Evolutionary conservation across 2,329 filamentous ascomycete species (phyloP).

Genomic region (Bipolaris victoriae): DNA sequence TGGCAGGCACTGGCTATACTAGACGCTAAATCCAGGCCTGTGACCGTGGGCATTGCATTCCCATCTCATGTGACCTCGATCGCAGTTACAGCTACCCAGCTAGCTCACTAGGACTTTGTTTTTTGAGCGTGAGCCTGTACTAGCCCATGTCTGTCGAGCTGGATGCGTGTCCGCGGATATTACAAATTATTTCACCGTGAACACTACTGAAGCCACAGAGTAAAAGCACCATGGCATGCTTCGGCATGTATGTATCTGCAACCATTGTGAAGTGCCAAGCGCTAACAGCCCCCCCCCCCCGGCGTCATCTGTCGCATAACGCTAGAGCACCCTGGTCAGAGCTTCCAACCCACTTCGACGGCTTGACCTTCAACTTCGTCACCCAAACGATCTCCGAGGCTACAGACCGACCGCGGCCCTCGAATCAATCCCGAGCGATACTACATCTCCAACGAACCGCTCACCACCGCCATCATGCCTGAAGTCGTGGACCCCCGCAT

Average conservation of each 20-base stretch:
- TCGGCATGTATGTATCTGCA: not conserved
- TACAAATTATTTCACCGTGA: not conserved
- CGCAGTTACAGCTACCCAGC: not conserved
- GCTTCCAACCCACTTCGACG: constrained; percentile 35
- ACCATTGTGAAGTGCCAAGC: constrained; percentile 8
- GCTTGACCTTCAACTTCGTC: constrained; percentile 32
- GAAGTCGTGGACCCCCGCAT: constrained; percentile 55
- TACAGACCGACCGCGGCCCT: constrained; percentile 29
- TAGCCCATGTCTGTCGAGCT: not conserved
- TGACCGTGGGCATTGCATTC: not conserved
- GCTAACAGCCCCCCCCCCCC: constrained; percentile 7
- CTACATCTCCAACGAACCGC: constrained; percentile 20
- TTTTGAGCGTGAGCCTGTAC: not conserved
- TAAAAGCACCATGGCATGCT: not conserved
- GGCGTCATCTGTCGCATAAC: constrained; percentile 20
- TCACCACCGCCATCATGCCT: constrained; percentile 44
- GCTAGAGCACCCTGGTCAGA: constrained; percentile 29
- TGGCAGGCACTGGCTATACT: not conserved
- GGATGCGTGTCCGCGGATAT: no score
- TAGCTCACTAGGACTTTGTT: not conserved
- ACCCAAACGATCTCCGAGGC: constrained; percentile 26
- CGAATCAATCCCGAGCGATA: constrained; percentile 28
- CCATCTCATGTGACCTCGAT: not conserved
- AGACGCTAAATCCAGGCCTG: not conserved
- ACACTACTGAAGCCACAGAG: not conserved